These are phyloP conservation scores for Byssochlamys sp. DNA, from an alignment of 2,329 filamentous ascomycete genomes.

Conservation along the genomic window DNA sequence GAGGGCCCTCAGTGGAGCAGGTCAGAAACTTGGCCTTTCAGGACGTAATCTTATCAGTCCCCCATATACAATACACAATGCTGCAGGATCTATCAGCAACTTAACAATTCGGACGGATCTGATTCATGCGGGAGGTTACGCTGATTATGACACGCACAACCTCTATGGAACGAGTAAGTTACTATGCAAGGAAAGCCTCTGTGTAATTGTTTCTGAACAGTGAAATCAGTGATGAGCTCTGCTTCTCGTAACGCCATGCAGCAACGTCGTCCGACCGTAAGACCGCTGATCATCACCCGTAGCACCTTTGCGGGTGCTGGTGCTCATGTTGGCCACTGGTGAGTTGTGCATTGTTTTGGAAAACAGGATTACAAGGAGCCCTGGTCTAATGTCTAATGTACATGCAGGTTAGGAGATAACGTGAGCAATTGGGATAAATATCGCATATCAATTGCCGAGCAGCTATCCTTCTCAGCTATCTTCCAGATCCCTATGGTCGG, in stretches of 20 bases:
- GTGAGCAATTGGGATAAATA: slow-evolving; percentile 50
- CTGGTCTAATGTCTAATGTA: slow-evolving; percentile 39
- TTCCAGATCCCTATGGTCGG: slow-evolving; percentile 62
- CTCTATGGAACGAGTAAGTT: slow-evolving; percentile 55
- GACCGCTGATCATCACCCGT: slow-evolving; percentile 65
- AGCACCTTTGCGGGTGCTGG: slow-evolving; percentile 68
- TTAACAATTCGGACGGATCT: slow-evolving; percentile 59
- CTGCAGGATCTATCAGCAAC: slow-evolving; percentile 43
- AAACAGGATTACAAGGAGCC: slow-evolving; percentile 7
- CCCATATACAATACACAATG: slow-evolving; percentile 57
- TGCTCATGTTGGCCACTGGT: slow-evolving; percentile 47
- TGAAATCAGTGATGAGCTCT: slow-evolving; percentile 54
- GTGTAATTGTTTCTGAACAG: slow-evolving; percentile 6
- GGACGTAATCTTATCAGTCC: slow-evolving; percentile 56
- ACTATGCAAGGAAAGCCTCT: background rate
- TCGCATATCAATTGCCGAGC: slow-evolving; percentile 48
- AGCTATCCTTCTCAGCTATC: slow-evolving; percentile 53
- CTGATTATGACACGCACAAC: slow-evolving; percentile 68
- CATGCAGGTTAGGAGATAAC: slow-evolving; percentile 51
- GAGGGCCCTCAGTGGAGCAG: slow-evolving; percentile 7
- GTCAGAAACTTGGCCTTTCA: slow-evolving; percentile 49
- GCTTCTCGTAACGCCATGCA: slow-evolving; percentile 58
- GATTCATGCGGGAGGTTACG: slow-evolving; percentile 52
- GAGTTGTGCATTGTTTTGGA: slow-evolving; percentile 2
- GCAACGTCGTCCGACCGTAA: slow-evolving; percentile 50